phyloP scores from a whole-genome alignment of 495 filamentous ascomycete genomes.

The Jackrogersella minutella region DNA sequence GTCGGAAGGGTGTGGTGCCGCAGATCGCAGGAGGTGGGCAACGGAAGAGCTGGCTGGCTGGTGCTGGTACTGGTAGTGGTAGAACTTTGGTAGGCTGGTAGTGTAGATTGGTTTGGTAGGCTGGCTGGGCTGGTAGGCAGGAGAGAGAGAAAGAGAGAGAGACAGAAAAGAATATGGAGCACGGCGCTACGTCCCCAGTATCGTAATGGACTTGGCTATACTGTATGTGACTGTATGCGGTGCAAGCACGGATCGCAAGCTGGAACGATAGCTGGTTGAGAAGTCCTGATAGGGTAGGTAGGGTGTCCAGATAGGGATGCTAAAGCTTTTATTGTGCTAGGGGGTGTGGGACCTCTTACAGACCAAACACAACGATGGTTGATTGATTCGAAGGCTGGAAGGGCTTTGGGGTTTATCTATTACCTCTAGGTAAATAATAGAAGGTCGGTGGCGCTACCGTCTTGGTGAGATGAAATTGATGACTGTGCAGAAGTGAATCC shows the following conservation, averaged over 20 bases:
- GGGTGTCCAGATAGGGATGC: slow-evolving; percentile 38
- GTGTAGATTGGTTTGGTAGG: slow-evolving; percentile 1
- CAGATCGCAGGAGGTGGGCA: slow-evolving; percentile 47
- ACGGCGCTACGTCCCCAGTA: slow-evolving; percentile 28
- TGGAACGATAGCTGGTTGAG: slow-evolving; percentile 38
- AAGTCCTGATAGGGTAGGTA: slow-evolving; percentile 39
- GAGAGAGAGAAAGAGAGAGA: neutral
- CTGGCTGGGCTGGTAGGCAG: neutral
- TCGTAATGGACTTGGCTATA: neutral
- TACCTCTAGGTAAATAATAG: slow-evolving; percentile 10
- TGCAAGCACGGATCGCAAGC: slow-evolving; percentile 32
- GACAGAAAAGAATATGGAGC: slow-evolving; percentile 4
- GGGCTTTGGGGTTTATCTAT: slow-evolving; percentile 9
- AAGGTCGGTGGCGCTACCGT: slow-evolving; percentile 17
- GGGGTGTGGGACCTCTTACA: slow-evolving; percentile 27
- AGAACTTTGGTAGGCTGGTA: neutral
- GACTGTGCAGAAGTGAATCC: too few relatives aligned
- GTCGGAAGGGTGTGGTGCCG: slow-evolving; percentile 50
- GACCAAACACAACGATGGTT: slow-evolving; percentile 11
- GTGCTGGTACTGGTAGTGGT: neutral
- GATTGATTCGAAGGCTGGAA: slow-evolving; percentile 38
- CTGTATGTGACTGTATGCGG: neutral
- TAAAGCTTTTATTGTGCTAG: slow-evolving; percentile 32
- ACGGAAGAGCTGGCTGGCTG: slow-evolving; percentile 12
- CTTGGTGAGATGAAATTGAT: neutral